Conservation (phyloP, 2,329 filamentous ascomycete species). For the Macrophomina phaseolina region DNA sequence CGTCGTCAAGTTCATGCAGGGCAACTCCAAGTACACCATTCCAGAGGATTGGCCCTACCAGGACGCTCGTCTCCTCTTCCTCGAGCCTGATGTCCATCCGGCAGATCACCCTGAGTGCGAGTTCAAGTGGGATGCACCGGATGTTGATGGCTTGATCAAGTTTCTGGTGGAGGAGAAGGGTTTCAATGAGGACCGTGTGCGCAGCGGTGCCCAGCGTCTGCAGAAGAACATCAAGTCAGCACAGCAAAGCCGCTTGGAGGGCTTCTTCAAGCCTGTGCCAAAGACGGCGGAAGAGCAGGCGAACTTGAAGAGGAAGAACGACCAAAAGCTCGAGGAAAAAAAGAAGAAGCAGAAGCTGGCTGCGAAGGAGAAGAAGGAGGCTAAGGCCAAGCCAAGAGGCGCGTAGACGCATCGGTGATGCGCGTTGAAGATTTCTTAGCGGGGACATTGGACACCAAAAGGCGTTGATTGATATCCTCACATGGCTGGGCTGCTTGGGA, state of each 20-base stretch:
- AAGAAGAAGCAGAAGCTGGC: constrained; percentile 96
- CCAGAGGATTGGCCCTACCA: constrained; percentile 97
- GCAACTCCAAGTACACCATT: constrained; percentile 79
- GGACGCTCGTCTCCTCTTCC: constrained; percentile 90
- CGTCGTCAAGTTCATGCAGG: constrained; percentile 80
- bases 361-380: constrained; percentile 92
- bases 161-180: constrained; percentile 94
- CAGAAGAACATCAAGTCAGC: constrained; percentile 90
- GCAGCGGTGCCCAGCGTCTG: constrained; percentile 75
- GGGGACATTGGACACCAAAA: neutral
- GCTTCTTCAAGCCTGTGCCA: constrained; percentile 93
- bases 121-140: constrained; percentile 96
- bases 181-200: constrained; percentile 93
- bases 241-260: constrained; percentile 90
- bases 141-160: constrained; percentile 85
- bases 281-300: constrained; percentile 88
- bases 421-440: neutral
- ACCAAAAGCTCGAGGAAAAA: constrained; percentile 87
- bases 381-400: constrained; percentile 83
- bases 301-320: constrained; percentile 87
- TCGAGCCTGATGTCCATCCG: constrained; percentile 83
- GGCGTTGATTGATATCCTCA: constrained; percentile 5
- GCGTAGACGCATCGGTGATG: constrained; percentile 38
- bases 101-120: constrained; percentile 88
- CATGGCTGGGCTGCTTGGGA: constrained; percentile 1